These are phyloP conservation scores for Suhomyces bribrorum DNA, from an alignment of 1,139 yeast genomes.

Conservation along the genomic window DNA sequence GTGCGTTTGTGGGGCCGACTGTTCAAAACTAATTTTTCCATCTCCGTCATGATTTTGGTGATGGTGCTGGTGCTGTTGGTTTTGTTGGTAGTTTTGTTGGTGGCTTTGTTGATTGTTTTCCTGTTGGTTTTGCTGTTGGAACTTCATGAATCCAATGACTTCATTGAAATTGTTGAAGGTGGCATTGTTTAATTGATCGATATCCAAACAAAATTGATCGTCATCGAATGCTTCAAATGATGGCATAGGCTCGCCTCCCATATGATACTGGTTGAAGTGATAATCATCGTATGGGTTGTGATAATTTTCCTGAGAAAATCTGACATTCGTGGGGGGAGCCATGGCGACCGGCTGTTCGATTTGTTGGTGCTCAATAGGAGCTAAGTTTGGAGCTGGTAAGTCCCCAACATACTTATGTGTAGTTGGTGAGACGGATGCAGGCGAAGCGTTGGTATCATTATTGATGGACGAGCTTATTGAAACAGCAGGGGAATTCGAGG, in stretches of 20 bases:
- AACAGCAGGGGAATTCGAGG: conserved; percentile 12
- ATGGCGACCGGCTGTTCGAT: conserved; percentile 3
- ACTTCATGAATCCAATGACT: conserved; percentile 19
- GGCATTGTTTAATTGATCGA: conserved; percentile 41
- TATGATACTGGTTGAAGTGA: conserved; percentile 6
- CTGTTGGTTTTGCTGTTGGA: conserved; percentile 13
- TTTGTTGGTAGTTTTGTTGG: conserved; percentile 1
- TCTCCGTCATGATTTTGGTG: not conserved
- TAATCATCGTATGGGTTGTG: conserved; percentile 5
- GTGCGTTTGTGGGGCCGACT: conserved; percentile 13
- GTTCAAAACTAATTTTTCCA: conserved; percentile 7
- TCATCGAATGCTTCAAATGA: conserved; percentile 37
- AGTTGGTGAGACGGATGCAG: conserved; percentile 2
- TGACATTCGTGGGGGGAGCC: conserved; percentile 7
- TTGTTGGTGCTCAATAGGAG: not conserved
- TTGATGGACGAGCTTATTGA: conserved; percentile 14
- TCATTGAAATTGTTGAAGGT: conserved; percentile 25
- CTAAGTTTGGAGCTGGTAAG: not conserved
- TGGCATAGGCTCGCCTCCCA: conserved; percentile 7
- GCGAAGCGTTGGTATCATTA: conserved; percentile 6
- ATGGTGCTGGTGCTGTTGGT: conserved; percentile 7
- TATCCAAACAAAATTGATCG: conserved; percentile 49
- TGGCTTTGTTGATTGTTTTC: conserved; percentile 2
- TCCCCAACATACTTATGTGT: conserved; percentile 1
- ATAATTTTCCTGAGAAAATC: conserved; percentile 4